Conservation (phyloP, 805 yeast species). For the Hanseniaspora osmophila region DNA sequence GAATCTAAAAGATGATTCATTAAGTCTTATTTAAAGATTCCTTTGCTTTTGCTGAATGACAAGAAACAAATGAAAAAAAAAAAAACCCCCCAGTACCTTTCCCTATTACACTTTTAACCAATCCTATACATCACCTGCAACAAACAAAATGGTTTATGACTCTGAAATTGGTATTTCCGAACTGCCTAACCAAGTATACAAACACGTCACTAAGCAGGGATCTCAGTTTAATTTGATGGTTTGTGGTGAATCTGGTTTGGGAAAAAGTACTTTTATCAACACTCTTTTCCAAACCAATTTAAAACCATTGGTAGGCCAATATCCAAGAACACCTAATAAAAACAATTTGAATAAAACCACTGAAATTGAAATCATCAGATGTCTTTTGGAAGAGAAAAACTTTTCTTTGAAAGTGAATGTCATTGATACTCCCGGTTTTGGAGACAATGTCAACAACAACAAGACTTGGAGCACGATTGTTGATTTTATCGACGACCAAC, state of each 20-base stretch:
- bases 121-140: background rate
- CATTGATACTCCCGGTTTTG: slow-evolving; percentile 89
- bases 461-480: slow-evolving; percentile 78
- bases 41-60: too few relatives aligned
- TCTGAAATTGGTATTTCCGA: slow-evolving; percentile 52
- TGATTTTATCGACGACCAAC: slow-evolving; percentile 86
- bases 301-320: slow-evolving; percentile 30
- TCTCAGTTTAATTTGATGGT: slow-evolving; percentile 70
- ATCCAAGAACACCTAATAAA: slow-evolving; percentile 14
- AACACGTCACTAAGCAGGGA: slow-evolving; percentile 61
- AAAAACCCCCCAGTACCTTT: too few relatives aligned
- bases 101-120: too few relatives aligned
- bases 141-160: background rate
- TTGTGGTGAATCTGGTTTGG: slow-evolving; percentile 85
- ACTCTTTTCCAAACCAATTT: slow-evolving; percentile 67
- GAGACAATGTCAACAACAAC: slow-evolving; percentile 75
- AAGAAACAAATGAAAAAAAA: too few relatives aligned
- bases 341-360: slow-evolving; percentile 50
- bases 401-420: slow-evolving; percentile 65
- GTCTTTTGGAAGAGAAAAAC: slow-evolving; percentile 73
- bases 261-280: slow-evolving; percentile 83
- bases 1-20: background rate
- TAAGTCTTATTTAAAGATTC: too few relatives aligned
- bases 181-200: slow-evolving; percentile 65
- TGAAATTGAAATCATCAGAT: slow-evolving; percentile 64